Evolutionary conservation across 805 yeast genomes (phyloP).

Genomic region (Yamadazyma akitaensis): DNA sequence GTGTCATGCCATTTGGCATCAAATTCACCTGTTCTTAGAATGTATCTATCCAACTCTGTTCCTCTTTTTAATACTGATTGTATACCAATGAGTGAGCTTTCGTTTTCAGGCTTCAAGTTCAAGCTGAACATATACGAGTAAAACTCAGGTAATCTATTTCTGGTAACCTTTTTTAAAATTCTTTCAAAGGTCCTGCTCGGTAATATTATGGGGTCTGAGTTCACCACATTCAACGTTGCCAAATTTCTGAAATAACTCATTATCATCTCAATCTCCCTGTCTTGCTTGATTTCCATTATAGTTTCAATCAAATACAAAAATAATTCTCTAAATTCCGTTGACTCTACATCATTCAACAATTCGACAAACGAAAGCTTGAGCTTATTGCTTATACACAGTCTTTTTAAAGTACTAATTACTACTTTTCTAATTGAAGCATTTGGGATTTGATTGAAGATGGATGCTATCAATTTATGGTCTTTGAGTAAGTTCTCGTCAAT

Average conservation of each 20-base stretch:
- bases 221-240: slow-evolving; percentile 21
- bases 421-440: slow-evolving; percentile 18
- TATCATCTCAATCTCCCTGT: slow-evolving; percentile 16
- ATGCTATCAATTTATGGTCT: slow-evolving; percentile 23
- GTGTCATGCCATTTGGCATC: slow-evolving; percentile 38
- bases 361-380: slow-evolving; percentile 24
- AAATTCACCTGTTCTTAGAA: slow-evolving; percentile 35
- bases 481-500: slow-evolving; percentile 26
- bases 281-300: slow-evolving; percentile 14
- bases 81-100: slow-evolving; percentile 14
- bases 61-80: slow-evolving; percentile 26
- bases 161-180: slow-evolving; percentile 18
- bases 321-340: slow-evolving; percentile 16
- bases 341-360: slow-evolving; percentile 24
- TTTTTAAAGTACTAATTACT: slow-evolving; percentile 10
- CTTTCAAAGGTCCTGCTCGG: slow-evolving; percentile 14
- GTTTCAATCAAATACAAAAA: slow-evolving; percentile 13
- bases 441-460: slow-evolving; percentile 18
- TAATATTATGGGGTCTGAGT: slow-evolving; percentile 21
- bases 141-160: slow-evolving; percentile 18
- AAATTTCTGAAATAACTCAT: slow-evolving; percentile 26
- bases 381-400: slow-evolving; percentile 6
- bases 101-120: slow-evolving; percentile 29
- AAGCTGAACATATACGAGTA: slow-evolving; percentile 29
- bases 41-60: slow-evolving; percentile 27